Base-by-base conservation (phyloP, 768 basidiomycete genomes). In the Rickenella mellea region DNA sequence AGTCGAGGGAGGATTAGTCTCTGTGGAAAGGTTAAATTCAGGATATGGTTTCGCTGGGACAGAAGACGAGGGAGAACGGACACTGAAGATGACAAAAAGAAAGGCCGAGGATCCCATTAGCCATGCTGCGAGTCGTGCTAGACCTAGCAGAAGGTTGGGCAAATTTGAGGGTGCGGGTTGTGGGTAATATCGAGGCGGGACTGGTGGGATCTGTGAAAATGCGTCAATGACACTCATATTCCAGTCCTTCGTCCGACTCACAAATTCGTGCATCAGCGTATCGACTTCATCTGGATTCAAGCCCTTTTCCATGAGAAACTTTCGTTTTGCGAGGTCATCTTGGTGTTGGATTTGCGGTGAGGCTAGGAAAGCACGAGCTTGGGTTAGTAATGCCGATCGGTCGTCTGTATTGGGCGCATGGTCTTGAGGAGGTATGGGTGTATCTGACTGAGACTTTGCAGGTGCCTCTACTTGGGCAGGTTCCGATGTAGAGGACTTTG, bases 141-240 rank as follows among this genome's bases (percentile, higher is more conserved):
- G 59, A 2, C 78, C 83, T 9, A 78, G 56, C n/a, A 88, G 61
- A 28, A 87, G 67, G 33, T 69, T 67, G 0, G 83, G 83, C 1
- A 88, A 60, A 50, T 72, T 75, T 3, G 84, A 87, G 2, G 83
- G 83, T 4, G 77, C 73, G 9, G 67, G 71, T 46, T 72, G 74
- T 3, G 84, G 84, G 51, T 88, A 88, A 37, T 79, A 77, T 49
- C 82, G 71, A 0, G 84, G 82, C 15, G 84, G 84, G 27, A 88
- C 59, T 5, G 58, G 44, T 7, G 80, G 83, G 9, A 57, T 51
- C 53, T 64, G 53, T 12, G 43, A 43, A 21, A 10, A 25, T n/a
- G 19, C 42, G 39, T 25, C 14, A 21, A 25, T 14, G 22, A 51
- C 14, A 63, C 56, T 66, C 28, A 12, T 17, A 15, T 68, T 31